Evolutionary conservation across 192 early-diverging fungal species (phyloP), one percentile per base, ranked within the genome.

Genomic region (Spizellomyces sp.): DNA sequence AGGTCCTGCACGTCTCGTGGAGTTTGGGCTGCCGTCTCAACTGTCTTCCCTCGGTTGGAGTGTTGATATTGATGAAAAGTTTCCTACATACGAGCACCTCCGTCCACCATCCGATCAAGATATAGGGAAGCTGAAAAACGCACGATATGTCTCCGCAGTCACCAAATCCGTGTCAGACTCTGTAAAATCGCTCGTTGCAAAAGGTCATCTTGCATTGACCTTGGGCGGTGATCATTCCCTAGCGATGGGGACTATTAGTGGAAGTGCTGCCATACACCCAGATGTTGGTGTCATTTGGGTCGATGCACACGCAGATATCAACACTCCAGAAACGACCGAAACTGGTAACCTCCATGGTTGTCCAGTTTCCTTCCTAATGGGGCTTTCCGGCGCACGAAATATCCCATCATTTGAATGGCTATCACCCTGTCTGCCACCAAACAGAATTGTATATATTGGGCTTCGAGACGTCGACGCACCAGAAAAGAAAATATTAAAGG

Each of bases 281-380:
- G 89, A 94, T 65, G 59, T 92, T 57, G 92, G 93, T 66, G 86
- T 98, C 70, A 87, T 98, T 64, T 98, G 95, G 96, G 87, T 98
- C 10, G 95, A 98, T 78, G 94, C 94, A 21, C 95, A 98, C 68
- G 92, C 93, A 50, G 90, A 72, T 36, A 72, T 72, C 83, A 98
- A 98, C 86, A 96, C 96, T 44, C 91, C 93, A 15, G 87, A 86
- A 55, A 87, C 90, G 9, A 96, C 94, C 8, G 85, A 87, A 19
- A 91, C 91, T 14, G 96, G 96, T 27, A 96, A 98, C 80, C 84
- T 98, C 58, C 96, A 98, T 67, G 96, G 96, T 15, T 98, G 96
- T 79, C 96, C 96, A 45, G 79, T 96, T 45, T 89, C 93, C 7
- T 98, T 95, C 77, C 78, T 98, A 44, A 79, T 91, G 65, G 95